These are phyloP conservation scores for Podospora anserina DNA, from an alignment of 495 filamentous ascomycete genomes.

Conservation along the genomic window DNA sequence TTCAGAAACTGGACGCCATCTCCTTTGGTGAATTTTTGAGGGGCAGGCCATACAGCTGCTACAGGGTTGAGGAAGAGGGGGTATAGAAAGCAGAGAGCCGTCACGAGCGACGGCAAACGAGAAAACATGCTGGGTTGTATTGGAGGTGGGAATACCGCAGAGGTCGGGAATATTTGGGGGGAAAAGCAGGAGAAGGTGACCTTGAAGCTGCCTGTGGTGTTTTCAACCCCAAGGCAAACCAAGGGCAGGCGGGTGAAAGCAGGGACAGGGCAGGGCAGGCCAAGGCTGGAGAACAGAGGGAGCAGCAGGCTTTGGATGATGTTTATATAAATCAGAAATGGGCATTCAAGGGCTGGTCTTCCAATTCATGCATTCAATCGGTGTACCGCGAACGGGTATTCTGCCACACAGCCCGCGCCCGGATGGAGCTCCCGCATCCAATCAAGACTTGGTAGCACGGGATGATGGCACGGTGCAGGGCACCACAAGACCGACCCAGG, in stretches of 20 bases:
- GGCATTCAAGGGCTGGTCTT: neutral
- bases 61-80: constrained; percentile 28
- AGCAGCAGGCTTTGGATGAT: constrained; percentile 12
- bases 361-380: neutral
- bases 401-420: constrained; percentile 11
- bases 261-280: neutral
- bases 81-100: constrained; percentile 35
- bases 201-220: neutral
- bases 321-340: constrained; percentile 12
- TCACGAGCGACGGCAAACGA: constrained; percentile 31
- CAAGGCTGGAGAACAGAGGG: neutral
- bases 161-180: neutral
- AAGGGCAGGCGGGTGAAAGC: neutral
- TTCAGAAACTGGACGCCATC: constrained; percentile 55
- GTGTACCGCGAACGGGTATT: constrained; percentile 2
- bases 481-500: neutral
- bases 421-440: constrained; percentile 12
- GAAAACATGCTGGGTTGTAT: constrained; percentile 28
- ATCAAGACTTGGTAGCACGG: constrained; percentile 11
- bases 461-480: constrained; percentile 9
- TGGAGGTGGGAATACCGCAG: neutral
- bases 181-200: neutral
- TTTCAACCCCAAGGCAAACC: neutral
- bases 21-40: constrained; percentile 50
- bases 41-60: constrained; percentile 60